Evolutionary conservation across 345 rosid genomes (phyloP).

Genomic region (Brassica carinata): DNA sequence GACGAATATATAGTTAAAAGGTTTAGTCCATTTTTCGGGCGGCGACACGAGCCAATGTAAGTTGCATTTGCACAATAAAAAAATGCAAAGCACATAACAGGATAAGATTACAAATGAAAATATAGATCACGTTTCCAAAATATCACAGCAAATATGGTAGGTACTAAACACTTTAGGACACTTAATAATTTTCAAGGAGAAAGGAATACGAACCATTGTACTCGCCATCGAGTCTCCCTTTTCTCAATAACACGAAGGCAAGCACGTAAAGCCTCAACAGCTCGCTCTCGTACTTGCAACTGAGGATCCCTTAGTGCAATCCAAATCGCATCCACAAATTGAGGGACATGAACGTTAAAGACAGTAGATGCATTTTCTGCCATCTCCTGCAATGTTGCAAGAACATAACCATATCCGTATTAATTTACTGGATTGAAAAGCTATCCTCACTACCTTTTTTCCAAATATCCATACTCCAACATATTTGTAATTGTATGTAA

Average conservation of each 20-base stretch:
- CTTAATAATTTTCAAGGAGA: constrained; percentile 11
- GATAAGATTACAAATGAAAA: constrained; percentile 17
- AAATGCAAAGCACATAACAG: not conserved
- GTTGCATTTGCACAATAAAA: not conserved
- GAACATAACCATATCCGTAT: constrained; percentile 19
- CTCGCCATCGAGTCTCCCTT: constrained; percentile 99
- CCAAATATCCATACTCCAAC: constrained; percentile 6
- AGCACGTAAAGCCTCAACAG: constrained; percentile 99
- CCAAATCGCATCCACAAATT: constrained; percentile 98
- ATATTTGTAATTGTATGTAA: not conserved
- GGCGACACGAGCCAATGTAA: not conserved
- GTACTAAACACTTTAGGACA: constrained; percentile 13
- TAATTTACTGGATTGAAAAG: constrained; percentile 11
- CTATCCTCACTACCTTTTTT: not conserved
- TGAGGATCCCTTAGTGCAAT: constrained; percentile 95
- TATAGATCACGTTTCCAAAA: not conserved
- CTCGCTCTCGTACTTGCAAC: constrained; percentile 82
- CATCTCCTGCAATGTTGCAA: constrained; percentile 68
- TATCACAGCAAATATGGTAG: constrained; percentile 12
- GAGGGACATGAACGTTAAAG: constrained; percentile 94
- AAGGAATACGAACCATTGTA: constrained; percentile 77
- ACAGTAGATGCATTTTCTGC: constrained; percentile 99
- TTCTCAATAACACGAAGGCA: constrained; percentile 99
- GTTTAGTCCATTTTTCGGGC: not conserved
- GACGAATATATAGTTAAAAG: not conserved